Evolutionary conservation across 352 stramenopile species (phyloP).

Genomic region (Pythium brachiatum): DNA sequence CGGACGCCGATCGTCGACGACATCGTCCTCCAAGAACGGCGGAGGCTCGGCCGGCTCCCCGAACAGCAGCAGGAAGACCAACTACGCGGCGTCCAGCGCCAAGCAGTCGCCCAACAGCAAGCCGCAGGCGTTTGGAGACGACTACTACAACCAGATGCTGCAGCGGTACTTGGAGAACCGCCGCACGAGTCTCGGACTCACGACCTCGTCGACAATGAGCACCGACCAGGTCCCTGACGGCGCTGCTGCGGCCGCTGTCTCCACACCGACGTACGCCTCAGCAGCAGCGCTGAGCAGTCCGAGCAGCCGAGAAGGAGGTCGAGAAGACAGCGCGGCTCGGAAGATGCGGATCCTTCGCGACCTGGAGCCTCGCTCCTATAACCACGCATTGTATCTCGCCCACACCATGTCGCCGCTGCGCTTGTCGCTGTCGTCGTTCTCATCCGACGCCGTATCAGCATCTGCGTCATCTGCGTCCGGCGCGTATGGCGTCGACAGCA

Average conservation of each 20-base stretch:
- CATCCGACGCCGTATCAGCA: slow-evolving; percentile 8
- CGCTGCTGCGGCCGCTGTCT: background rate
- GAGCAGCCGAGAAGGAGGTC: background rate
- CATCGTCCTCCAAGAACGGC: slow-evolving; percentile 6
- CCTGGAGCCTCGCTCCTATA: background rate
- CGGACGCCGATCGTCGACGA: slow-evolving; percentile 9
- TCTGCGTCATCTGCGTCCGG: background rate
- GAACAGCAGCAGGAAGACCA: slow-evolving; percentile 14
- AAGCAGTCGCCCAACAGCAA: slow-evolving; percentile 23
- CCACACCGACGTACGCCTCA: background rate
- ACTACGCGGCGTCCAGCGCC: slow-evolving; percentile 12
- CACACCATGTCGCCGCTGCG: slow-evolving; percentile 9
- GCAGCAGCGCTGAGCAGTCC: background rate
- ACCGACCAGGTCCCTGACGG: slow-evolving; percentile 15
- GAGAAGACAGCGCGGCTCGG: slow-evolving; percentile 1
- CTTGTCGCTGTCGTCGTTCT: slow-evolving; percentile 20
- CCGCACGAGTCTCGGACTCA: slow-evolving; percentile 49
- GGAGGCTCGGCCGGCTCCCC: slow-evolving; percentile 5
- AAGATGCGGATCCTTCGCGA: slow-evolving; percentile 20
- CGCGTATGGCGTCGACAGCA: background rate
- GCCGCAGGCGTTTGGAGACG: slow-evolving; percentile 37
- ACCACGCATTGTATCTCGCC: slow-evolving; percentile 8
- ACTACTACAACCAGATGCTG: slow-evolving; percentile 67
- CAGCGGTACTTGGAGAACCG: slow-evolving; percentile 49
- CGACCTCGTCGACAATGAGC: slow-evolving; percentile 45